A percentile compares a stretch with the other conserved stretches of the same genome.
Evolutionary conservation across 2,329 filamentous ascomycete species (phyloP).

Genomic region (Curvularia spicifera): DNA sequence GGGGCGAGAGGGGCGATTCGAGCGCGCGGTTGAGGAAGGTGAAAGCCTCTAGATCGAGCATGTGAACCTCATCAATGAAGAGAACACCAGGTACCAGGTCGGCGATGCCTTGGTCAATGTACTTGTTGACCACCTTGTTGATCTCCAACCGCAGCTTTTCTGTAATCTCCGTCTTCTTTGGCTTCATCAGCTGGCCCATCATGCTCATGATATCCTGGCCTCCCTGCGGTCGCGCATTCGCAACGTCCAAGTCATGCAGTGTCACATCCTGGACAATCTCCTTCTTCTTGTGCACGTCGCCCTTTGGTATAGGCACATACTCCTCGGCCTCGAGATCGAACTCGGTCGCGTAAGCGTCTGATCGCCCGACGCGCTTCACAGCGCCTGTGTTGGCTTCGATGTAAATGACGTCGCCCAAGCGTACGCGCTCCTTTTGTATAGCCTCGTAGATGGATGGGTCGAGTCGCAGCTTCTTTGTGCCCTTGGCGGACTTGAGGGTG

Average conservation of each 20-base stretch:
- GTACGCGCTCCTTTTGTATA: slow-evolving; percentile 96
- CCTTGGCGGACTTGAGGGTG: slow-evolving; percentile 91
- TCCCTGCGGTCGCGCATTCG: slow-evolving; percentile 92
- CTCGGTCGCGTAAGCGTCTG: slow-evolving; percentile 96
- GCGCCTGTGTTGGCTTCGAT: slow-evolving; percentile 99
- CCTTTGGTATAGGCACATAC: slow-evolving; percentile 98
- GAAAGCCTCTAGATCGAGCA: slow-evolving; percentile 99
- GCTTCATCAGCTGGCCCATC: slow-evolving; percentile 99
- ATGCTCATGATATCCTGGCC: slow-evolving; percentile 99
- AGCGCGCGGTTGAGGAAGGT: slow-evolving; percentile 98
- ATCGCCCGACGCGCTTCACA: slow-evolving; percentile 94
- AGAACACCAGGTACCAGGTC: slow-evolving; percentile 97
- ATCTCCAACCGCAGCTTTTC: slow-evolving; percentile 96
- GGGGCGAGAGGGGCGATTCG: slow-evolving; percentile 91
- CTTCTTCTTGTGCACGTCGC: slow-evolving; percentile 99
- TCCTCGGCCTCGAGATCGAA: slow-evolving; percentile 99
- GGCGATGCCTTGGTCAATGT: slow-evolving; percentile 97
- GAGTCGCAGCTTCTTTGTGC: slow-evolving; percentile 95
- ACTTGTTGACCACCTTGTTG: slow-evolving; percentile 99
- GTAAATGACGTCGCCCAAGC: slow-evolving; percentile 96
- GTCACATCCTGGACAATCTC: slow-evolving; percentile 99
- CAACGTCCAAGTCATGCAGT: slow-evolving; percentile 93
- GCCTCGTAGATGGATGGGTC: slow-evolving; percentile 99
- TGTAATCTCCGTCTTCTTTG: slow-evolving; percentile 98
- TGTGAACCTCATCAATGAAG: slow-evolving; percentile 99